Conservation (phyloP, 495 filamentous ascomycete genomes). For the Chaetomium tenue region DNA sequence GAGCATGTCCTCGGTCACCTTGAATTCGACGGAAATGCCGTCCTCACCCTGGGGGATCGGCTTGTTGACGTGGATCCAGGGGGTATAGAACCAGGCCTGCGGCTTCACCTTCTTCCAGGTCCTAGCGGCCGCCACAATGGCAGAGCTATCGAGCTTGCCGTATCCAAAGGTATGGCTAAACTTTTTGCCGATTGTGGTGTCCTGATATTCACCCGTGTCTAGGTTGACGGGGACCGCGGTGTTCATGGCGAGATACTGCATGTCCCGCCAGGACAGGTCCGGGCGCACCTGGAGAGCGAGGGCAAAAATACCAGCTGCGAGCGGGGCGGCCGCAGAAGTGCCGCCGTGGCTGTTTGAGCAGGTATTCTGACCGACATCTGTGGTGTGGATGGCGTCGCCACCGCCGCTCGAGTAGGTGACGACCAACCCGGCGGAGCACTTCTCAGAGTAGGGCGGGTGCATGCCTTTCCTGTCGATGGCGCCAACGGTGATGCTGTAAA, state of each 20-base stretch:
- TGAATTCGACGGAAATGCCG: conserved; percentile 73
- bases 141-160: conserved; percentile 86
- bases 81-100: conserved; percentile 92
- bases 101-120: conserved; percentile 87
- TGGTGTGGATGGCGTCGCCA: conserved; percentile 88
- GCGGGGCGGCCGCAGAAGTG: conserved; percentile 92
- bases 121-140: conserved; percentile 82
- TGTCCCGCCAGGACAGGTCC: conserved; percentile 87
- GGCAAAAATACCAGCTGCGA: conserved; percentile 90
- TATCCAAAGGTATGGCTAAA: conserved; percentile 95
- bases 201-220: conserved; percentile 72
- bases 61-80: conserved; percentile 86
- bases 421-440: conserved; percentile 90
- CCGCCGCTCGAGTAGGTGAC: conserved; percentile 95
- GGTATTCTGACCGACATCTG: conserved; percentile 80
- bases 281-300: conserved; percentile 84
- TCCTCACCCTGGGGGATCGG: conserved; percentile 81
- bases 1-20: conserved; percentile 73
- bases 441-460: conserved; percentile 92
- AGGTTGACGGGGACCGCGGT: conserved; percentile 79
- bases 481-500: conserved; percentile 96
- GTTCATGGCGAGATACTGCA: conserved; percentile 85
- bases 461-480: conserved; percentile 81
- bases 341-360: conserved; percentile 82
- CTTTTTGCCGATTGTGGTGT: conserved; percentile 72